phyloP scores from a whole-genome alignment of 2,329 filamentous ascomycete genomes.

The Talaromyces sp. region DNA sequence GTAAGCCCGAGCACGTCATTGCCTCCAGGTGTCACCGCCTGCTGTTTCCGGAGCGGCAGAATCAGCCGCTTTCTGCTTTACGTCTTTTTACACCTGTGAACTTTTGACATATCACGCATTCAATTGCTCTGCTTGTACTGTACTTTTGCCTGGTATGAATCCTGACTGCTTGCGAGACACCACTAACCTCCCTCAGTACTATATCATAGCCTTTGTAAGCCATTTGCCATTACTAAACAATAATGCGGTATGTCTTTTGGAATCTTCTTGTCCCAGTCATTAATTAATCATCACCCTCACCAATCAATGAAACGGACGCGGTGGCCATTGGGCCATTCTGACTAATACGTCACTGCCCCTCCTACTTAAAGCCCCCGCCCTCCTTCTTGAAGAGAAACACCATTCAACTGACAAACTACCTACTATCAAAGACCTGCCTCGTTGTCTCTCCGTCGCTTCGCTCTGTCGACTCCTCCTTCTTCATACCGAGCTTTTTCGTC shows the following conservation, averaged over 20 bases:
- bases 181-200: neutral
- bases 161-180: neutral
- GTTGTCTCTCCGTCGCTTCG: slow-evolving; percentile 5
- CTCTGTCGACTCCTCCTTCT: neutral
- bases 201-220: no score
- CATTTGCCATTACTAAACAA: neutral
- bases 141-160: neutral
- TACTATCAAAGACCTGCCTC: slow-evolving; percentile 14
- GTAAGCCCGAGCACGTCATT: slow-evolving; percentile 11
- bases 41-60: neutral
- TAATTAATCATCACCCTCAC: neutral
- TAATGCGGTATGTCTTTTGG: neutral
- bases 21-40: slow-evolving; percentile 5
- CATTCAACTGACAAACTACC: neutral
- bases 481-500: slow-evolving; percentile 21
- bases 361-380: neutral
- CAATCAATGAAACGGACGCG: slow-evolving; percentile 14
- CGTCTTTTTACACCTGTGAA: neutral
- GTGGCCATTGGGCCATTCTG: neutral
- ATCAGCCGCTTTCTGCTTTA: neutral
- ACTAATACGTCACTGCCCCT: slow-evolving; percentile 7
- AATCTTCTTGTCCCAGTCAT: neutral
- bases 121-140: neutral
- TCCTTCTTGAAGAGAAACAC: neutral
- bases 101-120: neutral